Percentiles rank a stretch among this genome's conserved stretches.
phyloP scores from a whole-genome alignment of 805 yeast species.

The Kurtzmaniella cleridarum region DNA sequence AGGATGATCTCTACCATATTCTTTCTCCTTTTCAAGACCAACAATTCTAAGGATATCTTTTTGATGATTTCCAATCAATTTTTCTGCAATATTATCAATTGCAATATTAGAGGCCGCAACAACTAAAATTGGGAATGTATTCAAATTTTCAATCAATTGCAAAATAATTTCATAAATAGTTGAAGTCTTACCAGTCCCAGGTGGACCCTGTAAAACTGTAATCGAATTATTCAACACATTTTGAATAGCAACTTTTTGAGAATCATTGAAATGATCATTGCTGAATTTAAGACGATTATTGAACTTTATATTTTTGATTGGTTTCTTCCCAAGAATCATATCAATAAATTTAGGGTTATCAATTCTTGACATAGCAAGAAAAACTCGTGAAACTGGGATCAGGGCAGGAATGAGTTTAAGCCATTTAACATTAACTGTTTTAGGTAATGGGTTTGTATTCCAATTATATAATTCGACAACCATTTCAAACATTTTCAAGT shows the following conservation, averaged over 20 bases:
- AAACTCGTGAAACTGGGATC: slow-evolving; percentile 56
- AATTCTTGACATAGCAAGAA: slow-evolving; percentile 61
- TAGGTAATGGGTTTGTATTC: slow-evolving; percentile 51
- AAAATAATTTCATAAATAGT: slow-evolving; percentile 41
- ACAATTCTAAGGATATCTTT: slow-evolving; percentile 53
- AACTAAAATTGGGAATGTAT: slow-evolving; percentile 59
- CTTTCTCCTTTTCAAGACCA: slow-evolving; percentile 55
- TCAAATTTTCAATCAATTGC: slow-evolving; percentile 49
- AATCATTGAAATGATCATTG: slow-evolving; percentile 47
- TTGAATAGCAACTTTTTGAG: slow-evolving; percentile 54
- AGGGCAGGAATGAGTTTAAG: slow-evolving; percentile 53
- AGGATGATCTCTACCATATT: slow-evolving; percentile 53
- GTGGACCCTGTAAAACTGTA: slow-evolving; percentile 51
- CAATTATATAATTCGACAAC: slow-evolving; percentile 51
- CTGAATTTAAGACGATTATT: slow-evolving; percentile 48
- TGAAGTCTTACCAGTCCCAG: slow-evolving; percentile 57
- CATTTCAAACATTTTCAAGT: slow-evolving; percentile 31
- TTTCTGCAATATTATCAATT: slow-evolving; percentile 71
- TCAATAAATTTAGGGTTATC: slow-evolving; percentile 47
- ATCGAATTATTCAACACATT: slow-evolving; percentile 46
- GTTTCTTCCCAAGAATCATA: slow-evolving; percentile 50
- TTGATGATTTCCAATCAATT: slow-evolving; percentile 46
- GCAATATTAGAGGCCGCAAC: slow-evolving; percentile 77
- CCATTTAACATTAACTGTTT: slow-evolving; percentile 29
- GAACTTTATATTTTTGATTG: slow-evolving; percentile 52